Conservation (phyloP, 2,329 filamentous ascomycete species). For the Aotearoamyces nothofagi region DNA sequence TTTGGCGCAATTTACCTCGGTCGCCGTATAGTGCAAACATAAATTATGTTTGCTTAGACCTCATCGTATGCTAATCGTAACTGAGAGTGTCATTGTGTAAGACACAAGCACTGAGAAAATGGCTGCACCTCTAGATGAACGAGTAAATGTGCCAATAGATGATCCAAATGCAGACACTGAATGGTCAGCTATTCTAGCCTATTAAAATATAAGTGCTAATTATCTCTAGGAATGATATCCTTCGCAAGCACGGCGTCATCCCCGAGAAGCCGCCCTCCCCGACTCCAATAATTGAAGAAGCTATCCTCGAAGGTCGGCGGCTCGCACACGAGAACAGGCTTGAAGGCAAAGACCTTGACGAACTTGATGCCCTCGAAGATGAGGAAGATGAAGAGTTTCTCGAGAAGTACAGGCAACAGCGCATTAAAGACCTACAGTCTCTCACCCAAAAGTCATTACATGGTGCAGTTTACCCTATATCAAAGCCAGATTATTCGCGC, state of each 20-base stretch:
- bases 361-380: constrained; percentile 86
- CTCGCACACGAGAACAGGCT: constrained; percentile 84
- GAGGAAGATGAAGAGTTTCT: constrained; percentile 90
- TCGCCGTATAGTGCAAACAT: too few species aligned
- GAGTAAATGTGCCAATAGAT: constrained; percentile 71
- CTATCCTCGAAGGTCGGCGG: constrained; percentile 66
- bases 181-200: constrained; percentile 43
- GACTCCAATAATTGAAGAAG: constrained; percentile 91
- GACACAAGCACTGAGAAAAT: constrained; percentile 24
- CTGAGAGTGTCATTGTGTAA: not conserved
- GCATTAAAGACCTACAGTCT: constrained; percentile 65
- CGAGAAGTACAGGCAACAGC: constrained; percentile 74
- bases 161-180: constrained; percentile 96
- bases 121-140: constrained; percentile 47
- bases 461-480: constrained; percentile 82
- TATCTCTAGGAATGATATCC: constrained; percentile 76
- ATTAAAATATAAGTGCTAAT: not conserved
- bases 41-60: too few species aligned
- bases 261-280: constrained; percentile 96
- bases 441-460: constrained; percentile 66
- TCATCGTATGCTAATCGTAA: too few species aligned
- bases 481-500: constrained; percentile 83
- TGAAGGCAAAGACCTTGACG: constrained; percentile 87
- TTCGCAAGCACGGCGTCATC: constrained; percentile 90
- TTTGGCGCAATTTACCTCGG: too few species aligned